Percentiles rank a stretch among this genome's conserved stretches.
phyloP scores from a whole-genome alignment of 192 early-diverging fungal species.

The Coemansia sp. region DNA sequence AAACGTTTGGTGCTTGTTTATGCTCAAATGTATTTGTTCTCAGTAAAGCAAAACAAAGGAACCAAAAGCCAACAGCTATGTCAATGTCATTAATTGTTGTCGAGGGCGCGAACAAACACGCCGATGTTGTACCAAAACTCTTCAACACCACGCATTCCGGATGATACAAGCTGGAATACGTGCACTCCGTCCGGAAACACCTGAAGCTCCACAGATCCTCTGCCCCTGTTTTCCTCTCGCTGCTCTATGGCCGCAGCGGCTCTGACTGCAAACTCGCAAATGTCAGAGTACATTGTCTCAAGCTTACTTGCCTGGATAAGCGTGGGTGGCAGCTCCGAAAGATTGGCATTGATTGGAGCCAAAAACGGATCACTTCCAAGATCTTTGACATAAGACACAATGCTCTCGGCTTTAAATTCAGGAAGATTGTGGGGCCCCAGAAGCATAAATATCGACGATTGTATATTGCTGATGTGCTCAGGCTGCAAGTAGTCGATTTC shows the following conservation, averaged over 20 bases:
- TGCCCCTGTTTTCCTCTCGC: background rate
- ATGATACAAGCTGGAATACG: slow-evolving; percentile 29
- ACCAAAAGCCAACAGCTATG: no score
- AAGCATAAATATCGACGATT: slow-evolving; percentile 7
- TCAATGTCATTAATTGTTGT: background rate
- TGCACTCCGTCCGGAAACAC: slow-evolving; percentile 35
- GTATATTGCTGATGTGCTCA: background rate
- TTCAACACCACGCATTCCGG: background rate
- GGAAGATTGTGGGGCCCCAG: slow-evolving; percentile 11
- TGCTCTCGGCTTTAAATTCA: background rate
- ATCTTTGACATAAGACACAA: background rate
- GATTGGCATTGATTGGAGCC: slow-evolving; percentile 29
- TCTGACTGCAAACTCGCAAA: slow-evolving; percentile 32
- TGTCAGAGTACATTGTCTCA: slow-evolving; percentile 48
- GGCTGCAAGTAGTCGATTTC: slow-evolving; percentile 15
- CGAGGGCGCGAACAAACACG: slow-evolving; percentile 16
- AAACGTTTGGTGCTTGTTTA: no score
- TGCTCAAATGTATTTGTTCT: background rate
- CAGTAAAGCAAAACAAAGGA: background rate
- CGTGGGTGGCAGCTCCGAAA: slow-evolving; percentile 26
- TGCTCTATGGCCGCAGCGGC: background rate
- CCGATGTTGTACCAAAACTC: slow-evolving; percentile 18
- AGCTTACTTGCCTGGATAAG: slow-evolving; percentile 38
- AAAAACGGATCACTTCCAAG: slow-evolving; percentile 31
- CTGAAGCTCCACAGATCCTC: slow-evolving; percentile 8